Evolutionary conservation across 2,329 filamentous ascomycete species (phyloP), one percentile per base, ranked within the genome.

Genomic region (Metarhizium humberi): DNA sequence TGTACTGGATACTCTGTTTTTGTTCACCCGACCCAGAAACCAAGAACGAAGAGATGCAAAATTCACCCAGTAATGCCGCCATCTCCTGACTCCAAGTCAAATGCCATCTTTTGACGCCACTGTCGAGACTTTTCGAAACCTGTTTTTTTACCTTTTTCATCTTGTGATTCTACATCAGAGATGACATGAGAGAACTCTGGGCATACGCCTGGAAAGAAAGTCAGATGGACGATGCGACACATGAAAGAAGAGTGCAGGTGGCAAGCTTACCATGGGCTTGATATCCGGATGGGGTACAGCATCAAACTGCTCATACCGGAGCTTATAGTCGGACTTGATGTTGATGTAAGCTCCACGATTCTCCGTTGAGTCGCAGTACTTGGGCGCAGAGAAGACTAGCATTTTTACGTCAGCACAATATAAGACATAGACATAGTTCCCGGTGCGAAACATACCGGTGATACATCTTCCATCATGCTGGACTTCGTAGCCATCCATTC

Each of bases 311-410:
- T 94, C 82, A 74, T 89, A 99, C 42, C 90, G 77, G 64, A 97
- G 85, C 78, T 96, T 95, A 69, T 95, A 90, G 59, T 96, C 89
- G 16, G 89, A 82, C 36, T 89, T 88, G 61, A 99, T 87, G 73
- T 99, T 97, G 81, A 99, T 99, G 72, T 95, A 99, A 18, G 94
- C 94, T 60, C 94, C 94, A 76, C 92, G 94, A 75, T 99, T 99
- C 75, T 96, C 92, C 0, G 94, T 97, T 64, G 90, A 90, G 69
- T 99, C 94, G 73, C 94, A 99, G 72, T 99, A 99, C 72, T 86
- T 95, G 43, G 94, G 94, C 30, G 94, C 94, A 45, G 92, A 97
- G 78, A 99, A 99, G 63, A 99, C 94, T 85, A 56, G 50, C 4
- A 4, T 50, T 8, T 25, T 40, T 57, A 57, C 59, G 61, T 70